A percentile compares a stretch with the other conserved stretches of the same genome.
phyloP scores from a whole-genome alignment of 2,329 filamentous ascomycete species.

The Monilinia vaccinii-corymbosi region DNA sequence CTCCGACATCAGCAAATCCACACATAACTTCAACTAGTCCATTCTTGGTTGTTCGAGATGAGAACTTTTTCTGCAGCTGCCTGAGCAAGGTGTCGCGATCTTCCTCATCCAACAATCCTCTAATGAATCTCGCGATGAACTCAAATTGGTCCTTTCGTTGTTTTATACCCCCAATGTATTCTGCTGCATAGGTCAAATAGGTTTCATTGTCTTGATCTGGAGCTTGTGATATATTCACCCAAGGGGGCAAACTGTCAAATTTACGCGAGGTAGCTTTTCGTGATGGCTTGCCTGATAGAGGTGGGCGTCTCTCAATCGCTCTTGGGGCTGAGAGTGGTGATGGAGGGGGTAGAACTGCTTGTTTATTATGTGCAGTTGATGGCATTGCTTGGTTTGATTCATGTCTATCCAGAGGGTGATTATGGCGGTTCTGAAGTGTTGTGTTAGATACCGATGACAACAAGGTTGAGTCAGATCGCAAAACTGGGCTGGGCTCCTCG shows the following conservation, averaged over 20 bases:
- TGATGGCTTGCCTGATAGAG: not conserved
- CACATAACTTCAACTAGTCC: slow-evolving; percentile 1
- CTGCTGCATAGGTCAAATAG: not conserved
- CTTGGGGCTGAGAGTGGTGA: not conserved
- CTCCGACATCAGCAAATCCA: not conserved
- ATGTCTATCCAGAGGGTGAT: not conserved
- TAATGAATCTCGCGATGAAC: slow-evolving; percentile 3
- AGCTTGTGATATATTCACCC: not conserved
- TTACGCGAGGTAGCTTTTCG: not conserved
- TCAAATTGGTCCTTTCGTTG: not conserved
- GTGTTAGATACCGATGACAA: not conserved
- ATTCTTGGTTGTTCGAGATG: not conserved
- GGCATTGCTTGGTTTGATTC: not conserved
- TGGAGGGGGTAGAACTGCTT: not conserved
- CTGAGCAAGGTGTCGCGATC: not conserved
- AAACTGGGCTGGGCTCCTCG: not conserved
- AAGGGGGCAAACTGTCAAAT: not conserved
- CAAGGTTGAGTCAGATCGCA: not conserved
- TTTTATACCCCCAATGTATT: not conserved
- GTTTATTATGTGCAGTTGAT: not conserved
- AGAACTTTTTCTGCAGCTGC: not conserved
- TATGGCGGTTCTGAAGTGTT: not conserved
- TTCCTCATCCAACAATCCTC: not conserved
- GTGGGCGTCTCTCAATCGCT: not conserved
- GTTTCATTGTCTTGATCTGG: not conserved